These are phyloP conservation scores for Earliella scabrosa DNA, from an alignment of 1,284 basidiomycete genomes.

Conservation along the genomic window DNA sequence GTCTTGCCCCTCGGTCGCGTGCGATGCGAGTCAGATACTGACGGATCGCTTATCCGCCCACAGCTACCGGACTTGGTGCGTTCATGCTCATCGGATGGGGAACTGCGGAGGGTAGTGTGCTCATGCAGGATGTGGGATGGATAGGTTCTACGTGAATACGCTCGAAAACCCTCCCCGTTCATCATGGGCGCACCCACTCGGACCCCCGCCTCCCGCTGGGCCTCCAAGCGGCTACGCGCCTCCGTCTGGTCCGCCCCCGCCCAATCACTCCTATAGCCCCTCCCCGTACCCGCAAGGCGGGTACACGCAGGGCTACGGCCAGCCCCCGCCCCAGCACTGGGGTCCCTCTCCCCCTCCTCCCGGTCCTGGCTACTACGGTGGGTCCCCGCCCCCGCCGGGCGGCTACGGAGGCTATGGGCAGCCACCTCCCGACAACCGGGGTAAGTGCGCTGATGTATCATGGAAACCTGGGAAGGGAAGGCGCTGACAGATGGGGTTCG, in stretches of 20 bases:
- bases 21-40: conserved; percentile 12
- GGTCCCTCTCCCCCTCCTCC: conserved; percentile 15
- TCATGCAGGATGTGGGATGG: background rate
- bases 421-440: conserved; percentile 21
- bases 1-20: conserved; percentile 31
- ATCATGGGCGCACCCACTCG: conserved; percentile 69
- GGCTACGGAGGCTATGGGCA: conserved; percentile 35
- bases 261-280: conserved; percentile 34
- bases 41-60: conserved; percentile 7
- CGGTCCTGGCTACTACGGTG: conserved; percentile 21
- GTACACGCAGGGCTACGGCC: conserved; percentile 22
- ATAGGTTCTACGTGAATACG: conserved; percentile 77
- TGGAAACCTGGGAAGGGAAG: background rate
- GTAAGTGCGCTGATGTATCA: conserved; percentile 12
- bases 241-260: conserved; percentile 48
- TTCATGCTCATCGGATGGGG: conserved; percentile 1
- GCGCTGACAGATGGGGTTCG: background rate
- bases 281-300: conserved; percentile 11
- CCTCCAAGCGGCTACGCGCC: conserved; percentile 47
- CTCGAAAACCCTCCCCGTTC: conserved; percentile 60
- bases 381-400: conserved; percentile 25
- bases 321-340: conserved; percentile 30
- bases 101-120: background rate
- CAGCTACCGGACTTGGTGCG: conserved; percentile 73
- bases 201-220: conserved; percentile 43